These are phyloP conservation scores for Syzygium grande DNA, from an alignment of 345 rosid genomes.

Conservation along the genomic window DNA sequence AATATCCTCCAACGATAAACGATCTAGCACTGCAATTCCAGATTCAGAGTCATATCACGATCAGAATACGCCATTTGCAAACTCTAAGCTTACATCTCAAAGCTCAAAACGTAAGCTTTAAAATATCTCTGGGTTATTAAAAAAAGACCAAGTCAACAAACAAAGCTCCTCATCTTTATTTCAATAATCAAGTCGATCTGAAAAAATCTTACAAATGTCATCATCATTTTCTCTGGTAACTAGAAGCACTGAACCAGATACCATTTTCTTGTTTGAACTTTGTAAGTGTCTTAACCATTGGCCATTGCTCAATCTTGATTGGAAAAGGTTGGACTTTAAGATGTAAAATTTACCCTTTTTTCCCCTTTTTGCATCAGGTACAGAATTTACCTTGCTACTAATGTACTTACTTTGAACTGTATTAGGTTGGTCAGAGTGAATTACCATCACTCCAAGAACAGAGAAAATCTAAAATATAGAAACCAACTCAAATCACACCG, in stretches of 20 bases:
- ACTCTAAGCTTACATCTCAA: background rate
- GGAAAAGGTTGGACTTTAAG: background rate
- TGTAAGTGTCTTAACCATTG: background rate
- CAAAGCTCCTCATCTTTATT: background rate
- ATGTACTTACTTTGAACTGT: background rate
- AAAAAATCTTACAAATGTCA: background rate
- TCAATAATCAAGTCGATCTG: background rate
- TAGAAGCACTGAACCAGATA: background rate
- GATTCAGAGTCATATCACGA: background rate
- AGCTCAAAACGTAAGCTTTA: background rate
- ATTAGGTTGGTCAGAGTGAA: background rate
- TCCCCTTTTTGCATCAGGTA: background rate
- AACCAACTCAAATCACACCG: background rate
- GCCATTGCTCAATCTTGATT: background rate
- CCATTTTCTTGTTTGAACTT: background rate
- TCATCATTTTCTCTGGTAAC: background rate
- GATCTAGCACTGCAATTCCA: background rate
- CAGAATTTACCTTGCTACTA: background rate
- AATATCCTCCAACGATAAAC: background rate
- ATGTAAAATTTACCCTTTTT: background rate
- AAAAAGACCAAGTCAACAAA: background rate
- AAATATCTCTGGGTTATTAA: background rate
- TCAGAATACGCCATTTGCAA: background rate
- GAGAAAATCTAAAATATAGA: background rate
- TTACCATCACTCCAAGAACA: background rate